These are phyloP conservation scores for Hypoxylon sp. DNA, from an alignment of 2,329 filamentous ascomycete genomes.

Conservation along the genomic window DNA sequence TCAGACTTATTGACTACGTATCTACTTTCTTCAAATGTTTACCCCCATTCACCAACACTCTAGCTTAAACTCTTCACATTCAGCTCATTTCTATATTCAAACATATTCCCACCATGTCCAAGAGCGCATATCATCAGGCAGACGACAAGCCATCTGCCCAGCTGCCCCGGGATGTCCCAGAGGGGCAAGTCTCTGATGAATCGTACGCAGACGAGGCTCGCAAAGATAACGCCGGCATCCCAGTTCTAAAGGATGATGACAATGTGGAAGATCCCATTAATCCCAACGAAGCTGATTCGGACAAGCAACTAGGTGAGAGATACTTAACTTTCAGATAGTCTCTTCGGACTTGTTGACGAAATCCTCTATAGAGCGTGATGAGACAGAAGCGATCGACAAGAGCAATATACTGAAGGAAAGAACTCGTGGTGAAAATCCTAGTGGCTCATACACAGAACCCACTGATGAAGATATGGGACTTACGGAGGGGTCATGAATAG, in stretches of 20 bases:
- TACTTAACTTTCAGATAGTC: not conserved
- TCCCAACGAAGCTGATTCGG: constrained; percentile 26
- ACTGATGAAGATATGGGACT: constrained; percentile 47
- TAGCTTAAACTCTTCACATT: not conserved
- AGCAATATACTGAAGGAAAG: constrained; percentile 51
- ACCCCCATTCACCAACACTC: not conserved
- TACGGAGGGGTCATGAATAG: constrained; percentile 11
- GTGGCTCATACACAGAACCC: constrained; percentile 49
- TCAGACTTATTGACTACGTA: not conserved
- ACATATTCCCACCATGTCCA: constrained; percentile 17
- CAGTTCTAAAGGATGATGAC: constrained; percentile 39
- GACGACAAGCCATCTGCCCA: constrained; percentile 14
- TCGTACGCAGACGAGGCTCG: constrained; percentile 33
- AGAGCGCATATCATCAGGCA: constrained; percentile 13
- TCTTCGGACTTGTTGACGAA: not conserved
- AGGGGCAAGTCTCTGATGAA: constrained; percentile 38
- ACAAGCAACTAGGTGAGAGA: constrained; percentile 43
- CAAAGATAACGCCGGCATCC: constrained; percentile 31
- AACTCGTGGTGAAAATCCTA: constrained; percentile 50
- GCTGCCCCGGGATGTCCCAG: constrained; percentile 4
- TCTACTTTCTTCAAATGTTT: not conserved
- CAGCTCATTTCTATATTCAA: not conserved
- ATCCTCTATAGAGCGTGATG: constrained; percentile 50
- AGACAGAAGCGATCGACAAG: constrained; percentile 54
- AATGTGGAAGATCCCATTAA: constrained; percentile 39